A percentile compares a stretch with the other conserved stretches of the same genome.
These are phyloP conservation scores for Candida qinlingensis DNA, from an alignment of 805 yeast genomes.

Conservation along the genomic window DNA sequence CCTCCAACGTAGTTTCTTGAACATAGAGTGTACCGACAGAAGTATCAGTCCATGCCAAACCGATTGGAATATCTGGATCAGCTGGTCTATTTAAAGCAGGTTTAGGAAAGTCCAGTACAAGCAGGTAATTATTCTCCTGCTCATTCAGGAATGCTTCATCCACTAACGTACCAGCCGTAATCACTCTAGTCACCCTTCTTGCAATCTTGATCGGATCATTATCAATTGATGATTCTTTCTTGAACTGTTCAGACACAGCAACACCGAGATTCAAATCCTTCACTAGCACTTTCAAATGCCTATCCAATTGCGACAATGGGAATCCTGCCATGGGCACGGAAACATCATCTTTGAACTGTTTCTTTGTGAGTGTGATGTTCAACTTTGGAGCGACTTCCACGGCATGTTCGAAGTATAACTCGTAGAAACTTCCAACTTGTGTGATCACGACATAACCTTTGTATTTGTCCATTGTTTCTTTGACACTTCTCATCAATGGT, in stretches of 20 bases:
- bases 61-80: conserved; percentile 43
- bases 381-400: conserved; percentile 61
- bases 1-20: conserved; percentile 55
- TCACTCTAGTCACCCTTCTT: conserved; percentile 70
- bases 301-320: conserved; percentile 64
- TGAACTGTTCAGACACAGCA: conserved; percentile 73
- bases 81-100: conserved; percentile 34
- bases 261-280: conserved; percentile 66
- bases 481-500: conserved; percentile 31
- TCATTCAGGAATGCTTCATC: conserved; percentile 81
- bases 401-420: conserved; percentile 87
- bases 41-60: conserved; percentile 85
- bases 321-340: conserved; percentile 86
- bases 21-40: conserved; percentile 76
- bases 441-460: conserved; percentile 58
- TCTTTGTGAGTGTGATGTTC: conserved; percentile 64
- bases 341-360: conserved; percentile 35
- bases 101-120: conserved; percentile 59
- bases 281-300: conserved; percentile 70
- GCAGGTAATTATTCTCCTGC: conserved; percentile 63
- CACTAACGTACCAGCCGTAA: conserved; percentile 89
- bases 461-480: conserved; percentile 39
- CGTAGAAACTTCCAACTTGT: conserved; percentile 86
- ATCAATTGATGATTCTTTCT: conserved; percentile 23
- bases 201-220: conserved; percentile 38